phyloP scores from a whole-genome alignment of 2,329 filamentous ascomycete species.

The Sporothrix brunneoviolacea region DNA sequence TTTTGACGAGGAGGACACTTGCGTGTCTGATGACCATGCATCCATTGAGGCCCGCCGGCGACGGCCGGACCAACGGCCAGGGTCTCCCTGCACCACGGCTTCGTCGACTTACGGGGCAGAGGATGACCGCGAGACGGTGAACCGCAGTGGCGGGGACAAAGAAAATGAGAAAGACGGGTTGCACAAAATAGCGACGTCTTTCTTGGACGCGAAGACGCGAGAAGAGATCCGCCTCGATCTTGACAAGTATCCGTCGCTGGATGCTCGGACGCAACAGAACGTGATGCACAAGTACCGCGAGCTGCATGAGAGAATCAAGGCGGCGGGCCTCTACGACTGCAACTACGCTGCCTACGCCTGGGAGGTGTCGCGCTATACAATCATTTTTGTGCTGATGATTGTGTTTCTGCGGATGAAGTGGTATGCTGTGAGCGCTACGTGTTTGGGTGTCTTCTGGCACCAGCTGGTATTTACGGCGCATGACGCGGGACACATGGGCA shows the following conservation, averaged over 20 bases:
- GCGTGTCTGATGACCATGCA: background rate
- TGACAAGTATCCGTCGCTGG: slow-evolving; percentile 73
- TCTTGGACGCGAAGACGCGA: slow-evolving; percentile 66
- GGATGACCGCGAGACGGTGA: slow-evolving; percentile 30
- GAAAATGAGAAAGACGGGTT: background rate
- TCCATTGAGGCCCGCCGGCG: background rate
- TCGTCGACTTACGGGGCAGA: slow-evolving; percentile 43
- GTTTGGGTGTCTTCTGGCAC: slow-evolving; percentile 83
- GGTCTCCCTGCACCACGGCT: slow-evolving; percentile 50
- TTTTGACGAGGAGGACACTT: slow-evolving; percentile 35
- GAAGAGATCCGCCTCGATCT: slow-evolving; percentile 70
- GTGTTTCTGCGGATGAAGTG: slow-evolving; percentile 55
- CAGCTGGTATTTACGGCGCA: slow-evolving; percentile 91
- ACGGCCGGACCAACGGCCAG: slow-evolving; percentile 3
- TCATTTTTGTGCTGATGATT: slow-evolving; percentile 58
- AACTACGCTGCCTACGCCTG: slow-evolving; percentile 73
- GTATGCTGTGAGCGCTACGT: slow-evolving; percentile 64
- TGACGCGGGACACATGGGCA: slow-evolving; percentile 94
- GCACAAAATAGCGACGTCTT: slow-evolving; percentile 39
- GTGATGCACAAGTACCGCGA: slow-evolving; percentile 79
- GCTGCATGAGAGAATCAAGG: slow-evolving; percentile 63
- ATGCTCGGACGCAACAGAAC: slow-evolving; percentile 63
- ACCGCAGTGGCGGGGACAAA: background rate
- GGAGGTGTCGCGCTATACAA: slow-evolving; percentile 65
- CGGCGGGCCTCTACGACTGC: slow-evolving; percentile 75